These are phyloP conservation scores for Fraxinus greggii DNA, from an alignment of 305 asterid species.

Conservation along the genomic window DNA sequence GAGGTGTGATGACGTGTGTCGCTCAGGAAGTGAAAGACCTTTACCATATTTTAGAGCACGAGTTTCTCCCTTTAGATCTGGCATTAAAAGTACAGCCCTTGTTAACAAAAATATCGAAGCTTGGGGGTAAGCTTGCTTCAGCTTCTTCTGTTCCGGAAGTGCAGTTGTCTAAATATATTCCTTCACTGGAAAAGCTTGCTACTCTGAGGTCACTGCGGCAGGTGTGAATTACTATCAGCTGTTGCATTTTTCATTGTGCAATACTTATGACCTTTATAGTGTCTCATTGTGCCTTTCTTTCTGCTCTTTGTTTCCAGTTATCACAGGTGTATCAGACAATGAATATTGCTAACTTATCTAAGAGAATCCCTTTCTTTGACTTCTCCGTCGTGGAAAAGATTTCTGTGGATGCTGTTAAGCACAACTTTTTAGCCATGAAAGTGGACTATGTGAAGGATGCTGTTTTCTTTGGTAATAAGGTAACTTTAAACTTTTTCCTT, in stretches of 20 bases:
- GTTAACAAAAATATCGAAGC: constrained; percentile 66
- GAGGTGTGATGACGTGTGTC: constrained; percentile 86
- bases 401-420: constrained; percentile 47
- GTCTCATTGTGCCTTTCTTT: constrained; percentile 2
- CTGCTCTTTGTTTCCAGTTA: constrained; percentile 44
- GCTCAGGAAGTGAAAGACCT: constrained; percentile 89
- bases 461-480: constrained; percentile 44
- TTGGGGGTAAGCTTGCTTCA: constrained; percentile 84
- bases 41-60: constrained; percentile 70
- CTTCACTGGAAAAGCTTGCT: constrained; percentile 77
- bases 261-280: not conserved
- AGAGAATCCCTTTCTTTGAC: constrained; percentile 63
- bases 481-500: constrained; percentile 19
- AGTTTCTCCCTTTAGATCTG: constrained; percentile 66
- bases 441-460: constrained; percentile 48
- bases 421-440: constrained; percentile 43
- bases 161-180: constrained; percentile 69
- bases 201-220: constrained; percentile 81
- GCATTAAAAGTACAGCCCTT: constrained; percentile 69
- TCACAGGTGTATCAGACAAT: constrained; percentile 77
- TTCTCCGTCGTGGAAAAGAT: constrained; percentile 43
- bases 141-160: constrained; percentile 84
- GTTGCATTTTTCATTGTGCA: not conserved
- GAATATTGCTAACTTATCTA: constrained; percentile 64
- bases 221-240: constrained; percentile 36